phyloP scores from a whole-genome alignment of 495 filamentous ascomycete genomes.

The Aspergillus carlsbadensis region DNA sequence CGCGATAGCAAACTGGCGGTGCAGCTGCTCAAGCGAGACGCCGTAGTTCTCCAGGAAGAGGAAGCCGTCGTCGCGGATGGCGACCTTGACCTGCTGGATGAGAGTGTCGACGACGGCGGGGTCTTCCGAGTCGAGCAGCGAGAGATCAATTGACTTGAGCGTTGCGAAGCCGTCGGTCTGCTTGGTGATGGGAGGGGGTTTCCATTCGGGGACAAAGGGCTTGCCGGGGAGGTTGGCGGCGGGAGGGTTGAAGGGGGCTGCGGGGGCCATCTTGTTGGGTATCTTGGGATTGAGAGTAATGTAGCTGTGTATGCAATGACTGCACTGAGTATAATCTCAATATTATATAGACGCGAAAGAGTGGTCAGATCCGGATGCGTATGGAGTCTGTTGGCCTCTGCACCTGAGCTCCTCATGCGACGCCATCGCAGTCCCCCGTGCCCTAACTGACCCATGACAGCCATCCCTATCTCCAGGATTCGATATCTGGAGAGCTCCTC shows the following conservation, averaged over 20 bases:
- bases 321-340: no score
- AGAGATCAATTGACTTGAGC: slow-evolving; percentile 42
- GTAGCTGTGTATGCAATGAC: slow-evolving; percentile 39
- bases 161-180: slow-evolving; percentile 38
- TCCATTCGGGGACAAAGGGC: slow-evolving; percentile 42
- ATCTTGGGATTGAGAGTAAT: no score
- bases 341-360: no score
- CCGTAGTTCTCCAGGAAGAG: slow-evolving; percentile 49
- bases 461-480: not conserved
- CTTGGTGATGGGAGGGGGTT: slow-evolving; percentile 37
- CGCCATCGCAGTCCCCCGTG: no score
- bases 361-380: no score
- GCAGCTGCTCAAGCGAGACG: slow-evolving; percentile 46
- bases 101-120: slow-evolving; percentile 38
- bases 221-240: slow-evolving; percentile 34
- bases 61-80: slow-evolving; percentile 47
- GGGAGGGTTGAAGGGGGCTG: slow-evolving; percentile 42
- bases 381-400: no score
- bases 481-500: not conserved
- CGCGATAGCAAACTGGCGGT: slow-evolving; percentile 44
- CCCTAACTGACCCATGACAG: no score
- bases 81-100: slow-evolving; percentile 36
- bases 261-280: slow-evolving; percentile 25
- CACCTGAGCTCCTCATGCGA: no score
- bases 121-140: slow-evolving; percentile 33